These are phyloP conservation scores for Aspergillus baeticus DNA, from an alignment of 495 filamentous ascomycete genomes.

Conservation along the genomic window DNA sequence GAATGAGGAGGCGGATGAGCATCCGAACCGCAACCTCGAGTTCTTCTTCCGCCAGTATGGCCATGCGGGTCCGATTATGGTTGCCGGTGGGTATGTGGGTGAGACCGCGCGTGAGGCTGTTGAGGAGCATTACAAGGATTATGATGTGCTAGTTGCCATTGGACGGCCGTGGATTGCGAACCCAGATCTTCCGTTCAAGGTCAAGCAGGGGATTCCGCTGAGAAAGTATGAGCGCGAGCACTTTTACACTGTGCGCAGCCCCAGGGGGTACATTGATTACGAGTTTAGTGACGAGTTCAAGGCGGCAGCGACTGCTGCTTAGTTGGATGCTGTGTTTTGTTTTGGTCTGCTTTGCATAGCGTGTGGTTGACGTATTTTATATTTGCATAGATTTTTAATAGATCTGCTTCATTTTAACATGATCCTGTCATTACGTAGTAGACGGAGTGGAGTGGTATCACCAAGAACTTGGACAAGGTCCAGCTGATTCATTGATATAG, in stretches of 20 bases:
- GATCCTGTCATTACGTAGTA: no score
- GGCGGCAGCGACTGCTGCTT: constrained; percentile 11
- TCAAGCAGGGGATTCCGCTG: constrained; percentile 56
- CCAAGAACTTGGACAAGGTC: no score
- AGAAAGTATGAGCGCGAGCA: constrained; percentile 53
- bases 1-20: constrained; percentile 34
- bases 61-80: constrained; percentile 51
- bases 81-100: constrained; percentile 62
- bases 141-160: constrained; percentile 55
- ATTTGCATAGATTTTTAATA: background rate
- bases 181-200: constrained; percentile 66
- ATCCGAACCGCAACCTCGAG: constrained; percentile 47
- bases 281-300: constrained; percentile 39
- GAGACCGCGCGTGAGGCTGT: constrained; percentile 36
- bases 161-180: constrained; percentile 68
- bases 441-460: no score
- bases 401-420: no score
- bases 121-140: constrained; percentile 52
- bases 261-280: constrained; percentile 64
- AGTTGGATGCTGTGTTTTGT: no score
- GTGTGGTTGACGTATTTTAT: background rate
- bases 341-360: constrained; percentile 1
- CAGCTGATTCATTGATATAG: no score
- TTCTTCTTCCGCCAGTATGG: constrained; percentile 44
- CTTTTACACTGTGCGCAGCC: constrained; percentile 55